Base-by-base conservation (phyloP, 441 rosid species). In the Capsella rubella region DNA sequence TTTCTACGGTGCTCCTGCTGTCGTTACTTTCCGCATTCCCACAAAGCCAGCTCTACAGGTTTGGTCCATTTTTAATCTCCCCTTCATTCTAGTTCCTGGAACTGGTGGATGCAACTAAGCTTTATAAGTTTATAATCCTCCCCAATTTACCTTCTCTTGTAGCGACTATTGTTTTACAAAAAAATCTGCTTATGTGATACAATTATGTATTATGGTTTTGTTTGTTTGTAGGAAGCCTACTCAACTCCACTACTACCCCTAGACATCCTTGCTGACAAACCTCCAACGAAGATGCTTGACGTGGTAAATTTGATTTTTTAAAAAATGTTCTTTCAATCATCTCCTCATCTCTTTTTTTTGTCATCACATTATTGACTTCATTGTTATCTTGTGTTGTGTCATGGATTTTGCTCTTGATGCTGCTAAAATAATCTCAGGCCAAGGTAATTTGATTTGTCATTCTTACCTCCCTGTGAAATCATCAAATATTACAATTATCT, bases 1-100 rank as follows among this genome's bases (percentile, higher is more conserved):
- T 81, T 93, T 85, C 83, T 81, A 84, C 11, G 95, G 97, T 70
- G 87, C 90, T 51, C 98, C 97, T 9, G 97, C 99, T 28, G 73
- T 89, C 1, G 77, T 95, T 77, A 95, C 89, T 64, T 95, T 90
- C 93, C 98, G 97, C 10, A 72, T 93, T 69, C 97, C 99, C 32
- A 87, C 97, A 5, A 91, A 95, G 83, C 64, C 90, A 49, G 86
- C 90, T 81, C 79, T 85, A 13, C 99, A 93, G 99, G 99, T 95
- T 77, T 61, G 68, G 25, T 21, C 39, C 67, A 43, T 61, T 69
- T 39, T 27, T 29, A 15, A 50, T 6, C 18, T 28, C 0, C 42
- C 46, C 50, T 51, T 60, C 7, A 53, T 37, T 46, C 10, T 61
- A 28, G 25, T 58, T 50, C 43, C 5, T n/a, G 8, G 29, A 53